Percentiles rank a stretch among this genome's conserved stretches.
Conservation (phyloP, 495 filamentous ascomycete genomes). For the Lepraria neglecta region DNA sequence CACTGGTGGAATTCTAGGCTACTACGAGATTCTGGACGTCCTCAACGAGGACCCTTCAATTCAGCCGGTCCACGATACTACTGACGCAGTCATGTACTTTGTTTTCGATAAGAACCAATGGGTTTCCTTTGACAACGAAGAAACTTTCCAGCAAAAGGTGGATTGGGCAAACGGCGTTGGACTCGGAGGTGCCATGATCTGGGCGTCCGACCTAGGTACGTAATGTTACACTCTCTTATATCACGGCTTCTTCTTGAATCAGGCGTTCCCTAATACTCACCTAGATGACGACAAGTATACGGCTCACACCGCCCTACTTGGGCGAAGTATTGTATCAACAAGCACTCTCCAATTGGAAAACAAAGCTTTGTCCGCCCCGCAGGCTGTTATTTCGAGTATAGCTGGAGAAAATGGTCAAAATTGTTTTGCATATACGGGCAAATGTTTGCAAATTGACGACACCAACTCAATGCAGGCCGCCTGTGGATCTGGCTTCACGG, state of each 20-base stretch:
- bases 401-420: neutral
- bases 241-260: neutral
- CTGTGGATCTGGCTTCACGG: neutral
- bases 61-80: no score
- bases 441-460: neutral
- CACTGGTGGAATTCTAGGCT: slow-evolving; percentile 27
- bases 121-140: slow-evolving; percentile 39
- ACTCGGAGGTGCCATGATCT: slow-evolving; percentile 42
- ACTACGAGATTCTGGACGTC: slow-evolving; percentile 30
- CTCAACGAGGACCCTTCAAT: slow-evolving; percentile 6
- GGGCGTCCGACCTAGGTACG: slow-evolving; percentile 34
- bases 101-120: slow-evolving; percentile 39
- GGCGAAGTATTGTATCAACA: neutral
- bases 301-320: neutral
- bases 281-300: slow-evolving; percentile 1
- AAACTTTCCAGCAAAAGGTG: slow-evolving; percentile 39
- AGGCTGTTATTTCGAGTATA: neutral
- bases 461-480: neutral
- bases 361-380: neutral
- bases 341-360: neutral
- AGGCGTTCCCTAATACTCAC: neutral
- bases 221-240: neutral
- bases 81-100: no score
- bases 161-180: slow-evolving; percentile 36
- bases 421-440: neutral